phyloP scores from a whole-genome alignment of 768 basidiomycete genomes.

The Phallus indusiatus region DNA sequence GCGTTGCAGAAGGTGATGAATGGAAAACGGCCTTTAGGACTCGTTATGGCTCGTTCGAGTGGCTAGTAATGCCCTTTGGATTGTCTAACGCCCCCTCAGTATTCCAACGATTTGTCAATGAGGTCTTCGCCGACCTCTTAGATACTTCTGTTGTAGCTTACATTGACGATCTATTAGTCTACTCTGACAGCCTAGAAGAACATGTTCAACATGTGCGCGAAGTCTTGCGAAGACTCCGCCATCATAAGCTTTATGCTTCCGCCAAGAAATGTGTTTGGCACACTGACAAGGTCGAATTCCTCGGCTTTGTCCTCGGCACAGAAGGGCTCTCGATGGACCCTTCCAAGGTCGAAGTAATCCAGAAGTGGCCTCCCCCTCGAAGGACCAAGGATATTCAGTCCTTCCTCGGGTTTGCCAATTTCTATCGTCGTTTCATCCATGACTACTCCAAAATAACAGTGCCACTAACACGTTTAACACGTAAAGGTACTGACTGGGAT shows the following conservation, averaged over 20 bases:
- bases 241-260: constrained; percentile 28
- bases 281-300: constrained; percentile 27
- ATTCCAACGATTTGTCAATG: constrained; percentile 32
- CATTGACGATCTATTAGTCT: constrained; percentile 36
- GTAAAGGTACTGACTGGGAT: no score
- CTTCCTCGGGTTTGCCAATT: no score
- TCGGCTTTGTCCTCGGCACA: constrained; percentile 13
- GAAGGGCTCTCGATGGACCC: constrained; percentile 13
- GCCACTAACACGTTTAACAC: no score
- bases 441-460: no score
- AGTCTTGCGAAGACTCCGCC: constrained; percentile 19
- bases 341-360: constrained; percentile 12
- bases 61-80: constrained; percentile 30
- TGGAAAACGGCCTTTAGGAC: constrained; percentile 35
- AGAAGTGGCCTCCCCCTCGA: constrained; percentile 23
- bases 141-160: constrained; percentile 33
- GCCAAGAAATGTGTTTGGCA: constrained; percentile 33
- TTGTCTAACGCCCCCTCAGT: constrained; percentile 31
- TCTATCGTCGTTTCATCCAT: no score
- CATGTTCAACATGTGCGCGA: constrained; percentile 17
- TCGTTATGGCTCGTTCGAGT: constrained; percentile 31
- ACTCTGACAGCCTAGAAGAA: constrained; percentile 17
- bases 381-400: no score
- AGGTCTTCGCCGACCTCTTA: constrained; percentile 20
- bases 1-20: constrained; percentile 30